These are phyloP conservation scores for Candida manassasensis DNA, from an alignment of 805 yeast species.

Conservation along the genomic window DNA sequence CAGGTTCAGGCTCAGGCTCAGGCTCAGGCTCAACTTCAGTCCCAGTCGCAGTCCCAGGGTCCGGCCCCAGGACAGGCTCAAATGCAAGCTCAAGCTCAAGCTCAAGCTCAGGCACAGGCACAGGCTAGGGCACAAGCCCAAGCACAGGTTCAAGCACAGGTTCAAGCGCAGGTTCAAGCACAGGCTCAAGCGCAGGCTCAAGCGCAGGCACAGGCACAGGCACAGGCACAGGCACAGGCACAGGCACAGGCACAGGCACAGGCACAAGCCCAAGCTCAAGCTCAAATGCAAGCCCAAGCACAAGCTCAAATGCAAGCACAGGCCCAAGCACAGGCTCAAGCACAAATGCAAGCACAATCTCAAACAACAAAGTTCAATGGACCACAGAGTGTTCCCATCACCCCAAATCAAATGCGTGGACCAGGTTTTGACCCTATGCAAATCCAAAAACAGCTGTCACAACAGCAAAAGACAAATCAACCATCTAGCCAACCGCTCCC, in stretches of 20 bases:
- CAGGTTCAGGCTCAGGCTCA: conserved; percentile 8
- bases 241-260: conserved; percentile 6
- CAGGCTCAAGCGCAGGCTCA: conserved; percentile 1
- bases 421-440: too few species aligned
- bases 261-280: conserved; percentile 4
- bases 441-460: conserved; percentile 7
- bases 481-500: conserved; percentile 5
- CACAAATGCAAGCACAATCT: too few species aligned
- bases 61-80: conserved; percentile 9
- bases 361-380: too few species aligned
- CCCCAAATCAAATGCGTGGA: too few species aligned
- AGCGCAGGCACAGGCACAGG: conserved; percentile 1
- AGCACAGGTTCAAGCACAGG: neutral
- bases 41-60: conserved; percentile 8
- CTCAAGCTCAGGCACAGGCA: neutral
- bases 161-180: neutral
- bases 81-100: conserved; percentile 5
- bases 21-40: conserved; percentile 9
- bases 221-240: conserved; percentile 6
- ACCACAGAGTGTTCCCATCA: too few species aligned
- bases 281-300: conserved; percentile 10
- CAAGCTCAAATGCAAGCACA: conserved; percentile 11
- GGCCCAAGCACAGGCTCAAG: conserved; percentile 8
- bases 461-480: conserved; percentile 3
- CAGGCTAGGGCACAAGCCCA: too few species aligned